Evolutionary conservation across 176 grass and related monocot genomes (phyloP).

Genomic region (Otatea glauca): DNA sequence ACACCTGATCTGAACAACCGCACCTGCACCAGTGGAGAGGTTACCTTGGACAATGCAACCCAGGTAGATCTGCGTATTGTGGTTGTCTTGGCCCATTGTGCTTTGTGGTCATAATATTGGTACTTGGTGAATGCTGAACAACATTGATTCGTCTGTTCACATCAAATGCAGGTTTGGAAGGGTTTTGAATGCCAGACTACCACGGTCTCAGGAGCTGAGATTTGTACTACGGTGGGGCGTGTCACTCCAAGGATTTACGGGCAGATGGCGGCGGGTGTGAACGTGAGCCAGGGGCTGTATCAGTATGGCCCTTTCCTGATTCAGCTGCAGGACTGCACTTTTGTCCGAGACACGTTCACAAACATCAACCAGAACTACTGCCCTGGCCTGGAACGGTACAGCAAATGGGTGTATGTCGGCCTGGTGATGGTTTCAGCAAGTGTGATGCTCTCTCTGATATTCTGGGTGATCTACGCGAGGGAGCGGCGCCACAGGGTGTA

Average conservation of each 20-base stretch:
- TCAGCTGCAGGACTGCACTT: conserved; percentile 83
- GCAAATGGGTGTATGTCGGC: conserved; percentile 81
- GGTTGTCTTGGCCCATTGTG: neutral
- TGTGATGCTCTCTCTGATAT: conserved; percentile 79
- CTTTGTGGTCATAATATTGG: neutral
- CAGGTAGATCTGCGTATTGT: conserved; percentile 38
- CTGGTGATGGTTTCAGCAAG: conserved; percentile 70
- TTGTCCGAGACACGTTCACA: conserved; percentile 81
- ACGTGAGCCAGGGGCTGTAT: conserved; percentile 68
- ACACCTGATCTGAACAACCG: conserved; percentile 54
- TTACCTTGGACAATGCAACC: conserved; percentile 61
- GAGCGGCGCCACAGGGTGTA: conserved; percentile 80
- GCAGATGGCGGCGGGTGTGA: conserved; percentile 69
- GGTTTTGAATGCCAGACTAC: conserved; percentile 58
- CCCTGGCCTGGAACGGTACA: conserved; percentile 72
- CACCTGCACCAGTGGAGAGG: conserved; percentile 65
- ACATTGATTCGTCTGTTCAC: neutral
- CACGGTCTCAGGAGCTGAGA: conserved; percentile 53
- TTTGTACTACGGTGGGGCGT: conserved; percentile 60
- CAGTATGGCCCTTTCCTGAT: conserved; percentile 79
- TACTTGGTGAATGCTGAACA: neutral
- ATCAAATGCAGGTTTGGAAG: conserved; percentile 67
- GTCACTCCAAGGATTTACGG: conserved; percentile 66
- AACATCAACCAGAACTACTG: conserved; percentile 65
- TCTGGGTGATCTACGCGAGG: conserved; percentile 85